Evolutionary conservation across 2,329 filamentous ascomycete species (phyloP).

Genomic region (Xenoacremonium recifei): DNA sequence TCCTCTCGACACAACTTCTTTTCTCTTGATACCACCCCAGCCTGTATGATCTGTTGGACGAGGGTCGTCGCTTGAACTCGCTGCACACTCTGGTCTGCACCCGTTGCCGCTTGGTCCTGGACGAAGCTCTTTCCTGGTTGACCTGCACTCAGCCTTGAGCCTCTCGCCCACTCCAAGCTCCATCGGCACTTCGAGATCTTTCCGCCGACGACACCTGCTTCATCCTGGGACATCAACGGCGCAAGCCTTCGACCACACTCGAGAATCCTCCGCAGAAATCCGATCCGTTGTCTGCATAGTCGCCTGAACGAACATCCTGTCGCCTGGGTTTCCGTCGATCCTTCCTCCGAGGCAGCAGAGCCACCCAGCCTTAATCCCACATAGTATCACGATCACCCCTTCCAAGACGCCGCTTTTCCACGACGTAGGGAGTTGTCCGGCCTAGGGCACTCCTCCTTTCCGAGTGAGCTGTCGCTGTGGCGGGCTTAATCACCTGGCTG

Average conservation of each 20-base stretch:
- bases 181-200: conserved; percentile 10
- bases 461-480: conserved; percentile 40
- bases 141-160: conserved; percentile 41
- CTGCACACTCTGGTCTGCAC: conserved; percentile 3
- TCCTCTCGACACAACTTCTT: conserved; percentile 24
- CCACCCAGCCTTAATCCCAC: no score
- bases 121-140: conserved; percentile 37
- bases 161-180: conserved; percentile 23
- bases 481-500: conserved; percentile 35
- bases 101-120: conserved; percentile 17
- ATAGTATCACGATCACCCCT: no score
- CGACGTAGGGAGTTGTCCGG: conserved; percentile 28
- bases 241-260: no score
- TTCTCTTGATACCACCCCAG: no score
- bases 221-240: no score
- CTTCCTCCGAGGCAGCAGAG: no score
- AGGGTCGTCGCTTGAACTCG: no score
- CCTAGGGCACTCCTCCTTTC: conserved; percentile 30
- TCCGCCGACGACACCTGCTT: neutral
- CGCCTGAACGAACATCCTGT: no score
- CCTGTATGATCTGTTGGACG: no score
- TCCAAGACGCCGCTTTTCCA: conserved; percentile 2
- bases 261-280: no score
- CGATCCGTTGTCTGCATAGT: no score
- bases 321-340: no score